Conservation (phyloP, 2,329 filamentous ascomycete genomes). For the Penicillium psychrosexuale region DNA sequence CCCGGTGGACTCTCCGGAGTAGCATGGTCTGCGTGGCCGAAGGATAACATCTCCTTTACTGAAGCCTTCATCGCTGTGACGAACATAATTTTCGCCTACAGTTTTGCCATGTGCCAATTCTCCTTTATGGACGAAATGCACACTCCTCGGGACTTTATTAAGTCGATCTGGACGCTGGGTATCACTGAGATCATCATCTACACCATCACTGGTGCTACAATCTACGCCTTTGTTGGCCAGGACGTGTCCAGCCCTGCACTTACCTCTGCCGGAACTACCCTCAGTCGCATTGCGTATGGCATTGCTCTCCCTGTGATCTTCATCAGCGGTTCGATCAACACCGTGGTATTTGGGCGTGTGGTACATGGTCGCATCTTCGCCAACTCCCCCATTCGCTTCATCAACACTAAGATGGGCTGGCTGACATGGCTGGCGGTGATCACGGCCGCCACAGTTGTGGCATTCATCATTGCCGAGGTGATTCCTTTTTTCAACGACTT, state of each 20-base stretch:
- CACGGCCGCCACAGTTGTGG: conserved; percentile 65
- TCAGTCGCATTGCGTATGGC: conserved; percentile 33
- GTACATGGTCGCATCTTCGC: conserved; percentile 33
- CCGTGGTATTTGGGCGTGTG: conserved; percentile 32
- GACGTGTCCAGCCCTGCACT: conserved; percentile 33
- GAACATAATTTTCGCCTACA: conserved; percentile 41
- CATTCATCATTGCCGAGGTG: conserved; percentile 79
- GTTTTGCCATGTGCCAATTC: conserved; percentile 43
- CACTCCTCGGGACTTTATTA: conserved; percentile 31
- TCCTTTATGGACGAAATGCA: conserved; percentile 38
- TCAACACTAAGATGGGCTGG: conserved; percentile 36
- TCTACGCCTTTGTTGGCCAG: conserved; percentile 34
- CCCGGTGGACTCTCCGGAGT: conserved; percentile 28
- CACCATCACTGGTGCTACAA: conserved; percentile 28
- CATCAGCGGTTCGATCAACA: conserved; percentile 36
- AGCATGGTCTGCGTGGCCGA: conserved; percentile 25
- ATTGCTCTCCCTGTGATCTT: conserved; percentile 34
- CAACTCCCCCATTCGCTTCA: conserved; percentile 33
- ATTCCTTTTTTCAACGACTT: conserved; percentile 78
- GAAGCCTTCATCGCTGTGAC: conserved; percentile 32
- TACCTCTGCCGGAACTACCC: conserved; percentile 23
- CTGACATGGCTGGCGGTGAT: conserved; percentile 31
- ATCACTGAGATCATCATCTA: conserved; percentile 35
- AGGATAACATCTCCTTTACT: conserved; percentile 25
- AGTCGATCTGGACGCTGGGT: conserved; percentile 42